Evolutionary conservation across 2,329 filamentous ascomycete genomes (phyloP).

Genomic region (Dothistroma pini): DNA sequence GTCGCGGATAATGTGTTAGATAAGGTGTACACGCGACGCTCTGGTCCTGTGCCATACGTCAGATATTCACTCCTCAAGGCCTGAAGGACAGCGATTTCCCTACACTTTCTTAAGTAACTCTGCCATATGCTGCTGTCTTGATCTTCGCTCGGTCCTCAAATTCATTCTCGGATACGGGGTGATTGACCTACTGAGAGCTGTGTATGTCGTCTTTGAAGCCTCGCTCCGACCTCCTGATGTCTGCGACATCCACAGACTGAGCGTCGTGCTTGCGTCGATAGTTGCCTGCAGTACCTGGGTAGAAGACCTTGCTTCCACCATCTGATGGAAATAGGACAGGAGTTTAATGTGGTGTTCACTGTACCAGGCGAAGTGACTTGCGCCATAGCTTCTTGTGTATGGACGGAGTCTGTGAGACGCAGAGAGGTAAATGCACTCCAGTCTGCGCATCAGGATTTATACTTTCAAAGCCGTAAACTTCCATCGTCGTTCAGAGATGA

Average conservation of each 20-base stretch:
- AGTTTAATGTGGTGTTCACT: neutral
- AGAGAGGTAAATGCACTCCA: neutral
- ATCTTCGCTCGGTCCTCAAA: neutral
- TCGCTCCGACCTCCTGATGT: constrained; percentile 4
- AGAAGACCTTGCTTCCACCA: neutral
- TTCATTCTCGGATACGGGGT: neutral
- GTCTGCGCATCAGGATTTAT: neutral
- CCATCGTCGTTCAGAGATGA: neutral
- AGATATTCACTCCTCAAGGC: neutral
- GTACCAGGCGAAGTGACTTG: neutral
- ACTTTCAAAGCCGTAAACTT: neutral
- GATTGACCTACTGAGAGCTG: constrained; percentile 8
- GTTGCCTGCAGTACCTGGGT: neutral
- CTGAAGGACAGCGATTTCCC: neutral
- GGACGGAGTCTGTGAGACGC: neutral
- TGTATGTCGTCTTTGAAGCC: constrained; percentile 7
- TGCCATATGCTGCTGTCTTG: neutral
- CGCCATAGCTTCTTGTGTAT: neutral
- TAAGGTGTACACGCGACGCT: constrained; percentile 3
- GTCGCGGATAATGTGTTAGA: constrained; percentile 4
- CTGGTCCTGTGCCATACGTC: constrained; percentile 2
- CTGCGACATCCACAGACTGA: constrained; percentile 1
- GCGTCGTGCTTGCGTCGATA: constrained; percentile 1
- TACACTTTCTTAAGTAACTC: constrained; percentile 2
- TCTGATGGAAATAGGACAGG: neutral